Base-by-base conservation (phyloP, 2,329 filamentous ascomycete species). In the Meredithiella fracta region DNA sequence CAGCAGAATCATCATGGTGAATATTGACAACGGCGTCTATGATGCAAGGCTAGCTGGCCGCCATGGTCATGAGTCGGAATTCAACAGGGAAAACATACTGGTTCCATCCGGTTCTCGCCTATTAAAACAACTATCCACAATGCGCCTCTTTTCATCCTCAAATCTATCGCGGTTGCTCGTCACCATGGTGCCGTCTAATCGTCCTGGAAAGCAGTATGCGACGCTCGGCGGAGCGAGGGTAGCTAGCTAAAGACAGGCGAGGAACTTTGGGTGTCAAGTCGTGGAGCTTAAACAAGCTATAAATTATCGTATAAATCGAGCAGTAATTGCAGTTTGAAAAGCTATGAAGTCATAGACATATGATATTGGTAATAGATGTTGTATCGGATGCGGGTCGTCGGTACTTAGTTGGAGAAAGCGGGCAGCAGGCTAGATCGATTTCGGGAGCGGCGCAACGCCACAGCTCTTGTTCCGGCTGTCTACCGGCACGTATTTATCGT, bases 61-160 rank as follows among this genome's bases (percentile, higher is more conserved):
- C 29, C 29, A 34, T 34, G 11, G 29, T 11, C 5, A 5, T 5
- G 29, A 5, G 11, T 5, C 11, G 22, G 8, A 25, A 26, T 25
- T 5, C n/a, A 25, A 22, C 9, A 23, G 3, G 14, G 4, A 23
- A 49, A 49, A 78, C 85, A 66, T 77, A 94, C 88, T 75, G 59
- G 87, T 84, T 62, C 90, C 90, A 70, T 94, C 86, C 44, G 80
- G 76, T 66, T 97, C 92, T 64, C 83, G 83, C 73, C 94, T 96
- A 68, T 74, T 79, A 73, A 97, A 98, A 72, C 90, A 96, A 69
- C 86, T 95, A 60, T 94, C 86, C 61, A 94, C 84, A 64, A 98
- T 96, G 67, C 92, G 82, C 67, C 80, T 78, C 75, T 96, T 95
- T 75, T 98, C 92, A 66, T 97, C 89, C 69, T 98, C 92, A 68